A percentile compares a stretch with the other conserved stretches of the same genome.
Conservation (phyloP, 129 eudicot species). For the Artemisia tridentata region DNA sequence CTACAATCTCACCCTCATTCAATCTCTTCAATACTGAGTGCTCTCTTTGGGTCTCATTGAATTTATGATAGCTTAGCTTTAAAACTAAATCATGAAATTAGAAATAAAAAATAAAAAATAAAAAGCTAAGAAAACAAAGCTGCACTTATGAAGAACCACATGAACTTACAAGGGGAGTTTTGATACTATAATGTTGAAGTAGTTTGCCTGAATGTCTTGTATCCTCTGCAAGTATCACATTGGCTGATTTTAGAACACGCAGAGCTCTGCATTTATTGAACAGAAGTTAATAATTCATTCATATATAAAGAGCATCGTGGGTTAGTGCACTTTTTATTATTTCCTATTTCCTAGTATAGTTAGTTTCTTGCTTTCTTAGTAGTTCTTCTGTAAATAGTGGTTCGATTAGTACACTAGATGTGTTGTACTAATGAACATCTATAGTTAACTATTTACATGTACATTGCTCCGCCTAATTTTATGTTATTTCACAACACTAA, state of each 20-base stretch:
- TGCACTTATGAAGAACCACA: not conserved
- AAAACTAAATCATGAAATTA: slow-evolving; percentile 51
- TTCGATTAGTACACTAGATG: too few relatives aligned
- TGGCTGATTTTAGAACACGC: slow-evolving; percentile 74
- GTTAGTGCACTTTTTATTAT: too few relatives aligned
- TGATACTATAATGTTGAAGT: slow-evolving; percentile 76
- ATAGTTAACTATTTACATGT: too few relatives aligned
- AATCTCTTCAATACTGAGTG: slow-evolving; percentile 63
- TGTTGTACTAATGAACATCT: too few relatives aligned
- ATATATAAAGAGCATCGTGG: too few relatives aligned
- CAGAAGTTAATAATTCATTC: not conserved
- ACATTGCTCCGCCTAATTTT: too few relatives aligned
- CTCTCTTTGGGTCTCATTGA: slow-evolving; percentile 80
- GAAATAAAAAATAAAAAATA: not conserved
- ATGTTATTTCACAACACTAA: too few relatives aligned
- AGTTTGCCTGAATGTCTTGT: slow-evolving; percentile 91
- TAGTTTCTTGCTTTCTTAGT: too few relatives aligned
- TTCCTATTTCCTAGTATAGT: too few relatives aligned
- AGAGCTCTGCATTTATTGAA: slow-evolving; percentile 56
- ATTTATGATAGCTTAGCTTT: slow-evolving; percentile 94
- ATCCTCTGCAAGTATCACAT: slow-evolving; percentile 92
- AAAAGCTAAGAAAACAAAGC: not conserved
- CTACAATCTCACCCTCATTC: slow-evolving; percentile 71
- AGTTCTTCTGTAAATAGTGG: too few relatives aligned
- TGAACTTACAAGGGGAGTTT: slow-evolving; percentile 78